These are phyloP conservation scores for Anthostomella pinea DNA, from an alignment of 2,329 filamentous ascomycete genomes.

Conservation along the genomic window DNA sequence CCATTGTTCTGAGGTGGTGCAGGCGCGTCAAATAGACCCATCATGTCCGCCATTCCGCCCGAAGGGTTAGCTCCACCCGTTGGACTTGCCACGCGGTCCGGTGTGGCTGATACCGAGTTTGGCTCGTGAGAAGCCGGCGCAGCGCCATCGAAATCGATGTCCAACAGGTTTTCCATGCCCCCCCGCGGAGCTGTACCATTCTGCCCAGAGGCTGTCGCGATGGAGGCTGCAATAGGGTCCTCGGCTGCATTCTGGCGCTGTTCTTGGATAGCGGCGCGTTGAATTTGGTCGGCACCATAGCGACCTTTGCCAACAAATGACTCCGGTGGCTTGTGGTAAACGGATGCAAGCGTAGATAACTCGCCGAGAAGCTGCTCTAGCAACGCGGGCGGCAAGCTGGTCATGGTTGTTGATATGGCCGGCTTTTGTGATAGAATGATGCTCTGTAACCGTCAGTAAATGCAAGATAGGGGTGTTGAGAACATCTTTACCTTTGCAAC, in stretches of 20 bases:
- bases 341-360: constrained; percentile 90
- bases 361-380: constrained; percentile 89
- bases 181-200: constrained; percentile 57
- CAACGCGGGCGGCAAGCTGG: constrained; percentile 76
- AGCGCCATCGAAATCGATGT: constrained; percentile 93
- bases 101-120: constrained; percentile 54
- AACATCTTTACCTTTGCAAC: constrained; percentile 69
- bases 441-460: constrained; percentile 45
- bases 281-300: constrained; percentile 90
- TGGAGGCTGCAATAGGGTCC: constrained; percentile 88
- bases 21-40: constrained; percentile 68
- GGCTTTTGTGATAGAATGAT: constrained; percentile 94
- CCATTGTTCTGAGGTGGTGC: constrained; percentile 47
- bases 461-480: constrained; percentile 22
- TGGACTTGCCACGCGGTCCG: constrained; percentile 67
- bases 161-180: constrained; percentile 91
- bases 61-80: constrained; percentile 35
- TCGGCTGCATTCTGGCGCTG: constrained; percentile 88
- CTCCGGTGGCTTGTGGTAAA: constrained; percentile 97
- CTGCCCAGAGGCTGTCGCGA: constrained; percentile 62
- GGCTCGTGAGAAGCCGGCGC: constrained; percentile 81
- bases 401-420: constrained; percentile 90
- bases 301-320: constrained; percentile 96
- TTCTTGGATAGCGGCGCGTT: constrained; percentile 94
- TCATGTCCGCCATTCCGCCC: constrained; percentile 60